Conservation (phyloP, 331 rosid species). For the Saraca asoca region DNA sequence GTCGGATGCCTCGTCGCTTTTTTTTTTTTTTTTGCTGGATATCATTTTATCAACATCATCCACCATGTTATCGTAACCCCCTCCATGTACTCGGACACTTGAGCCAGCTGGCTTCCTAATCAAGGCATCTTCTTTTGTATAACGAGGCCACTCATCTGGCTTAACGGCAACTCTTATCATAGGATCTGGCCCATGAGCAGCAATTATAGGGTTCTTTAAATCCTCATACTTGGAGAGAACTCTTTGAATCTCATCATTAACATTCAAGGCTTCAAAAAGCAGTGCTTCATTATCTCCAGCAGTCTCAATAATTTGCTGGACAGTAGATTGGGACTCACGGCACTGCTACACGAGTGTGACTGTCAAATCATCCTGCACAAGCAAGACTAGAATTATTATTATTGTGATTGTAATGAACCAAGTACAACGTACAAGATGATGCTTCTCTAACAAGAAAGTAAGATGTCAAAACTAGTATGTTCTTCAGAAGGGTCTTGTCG, state of each 20-base stretch:
- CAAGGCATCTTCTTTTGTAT: slow-evolving; percentile 62
- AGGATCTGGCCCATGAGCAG: slow-evolving; percentile 72
- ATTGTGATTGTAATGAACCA: too few species aligned
- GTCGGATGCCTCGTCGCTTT: slow-evolving; percentile 57
- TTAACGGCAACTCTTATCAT: slow-evolving; percentile 95
- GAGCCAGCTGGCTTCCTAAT: slow-evolving; percentile 76
- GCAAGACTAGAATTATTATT: too few species aligned
- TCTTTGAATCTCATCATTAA: slow-evolving; percentile 87
- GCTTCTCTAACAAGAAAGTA: too few species aligned
- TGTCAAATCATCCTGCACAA: slow-evolving; percentile 89
- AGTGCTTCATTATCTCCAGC: slow-evolving; percentile 89
- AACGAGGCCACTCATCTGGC: slow-evolving; percentile 82
- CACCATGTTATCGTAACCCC: slow-evolving; percentile 87
- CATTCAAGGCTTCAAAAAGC: slow-evolving; percentile 91
- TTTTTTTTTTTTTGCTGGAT: slow-evolving; percentile 80
- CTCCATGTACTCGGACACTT: slow-evolving; percentile 56
- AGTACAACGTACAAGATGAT: too few species aligned
- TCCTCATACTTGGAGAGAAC: slow-evolving; percentile 79
- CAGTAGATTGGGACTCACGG: slow-evolving; percentile 63
- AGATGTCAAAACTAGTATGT: too few species aligned
- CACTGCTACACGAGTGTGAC: slow-evolving; percentile 85
- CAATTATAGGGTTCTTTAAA: slow-evolving; percentile 51
- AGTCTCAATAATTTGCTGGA: slow-evolving; percentile 74
- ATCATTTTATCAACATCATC: slow-evolving; percentile 99
- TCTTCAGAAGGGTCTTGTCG: too few species aligned